Evolutionary conservation across 2,329 filamentous ascomycete genomes (phyloP).

Genomic region (Stachybotrys chlorohalonatus): DNA sequence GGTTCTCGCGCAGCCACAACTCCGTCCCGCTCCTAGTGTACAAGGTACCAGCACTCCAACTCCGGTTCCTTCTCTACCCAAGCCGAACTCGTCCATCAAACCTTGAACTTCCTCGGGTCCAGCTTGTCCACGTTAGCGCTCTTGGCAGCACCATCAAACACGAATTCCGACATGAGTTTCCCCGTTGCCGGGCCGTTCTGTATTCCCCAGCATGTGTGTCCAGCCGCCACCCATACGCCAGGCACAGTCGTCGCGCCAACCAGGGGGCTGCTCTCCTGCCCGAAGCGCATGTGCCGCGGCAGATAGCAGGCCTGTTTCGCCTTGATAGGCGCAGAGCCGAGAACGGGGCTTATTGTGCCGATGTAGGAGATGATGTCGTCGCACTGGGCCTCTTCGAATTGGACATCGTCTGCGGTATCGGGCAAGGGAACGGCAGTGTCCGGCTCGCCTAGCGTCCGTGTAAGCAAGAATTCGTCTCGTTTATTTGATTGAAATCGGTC

Average conservation of each 20-base stretch:
- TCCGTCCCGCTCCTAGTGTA: too few species aligned
- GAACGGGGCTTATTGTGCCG: conserved; percentile 50
- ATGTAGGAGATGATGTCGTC: conserved; percentile 82
- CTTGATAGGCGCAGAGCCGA: conserved; percentile 61
- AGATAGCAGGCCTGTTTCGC: conserved; percentile 88
- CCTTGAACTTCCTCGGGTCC: conserved; percentile 57
- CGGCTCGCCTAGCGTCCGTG: conserved; percentile 50
- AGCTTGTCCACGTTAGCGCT: conserved; percentile 59
- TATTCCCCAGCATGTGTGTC: conserved; percentile 97
- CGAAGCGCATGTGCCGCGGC: conserved; percentile 59
- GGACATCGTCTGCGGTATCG: conserved; percentile 62
- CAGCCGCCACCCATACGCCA: conserved; percentile 73
- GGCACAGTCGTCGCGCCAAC: conserved; percentile 66
- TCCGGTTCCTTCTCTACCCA: background rate
- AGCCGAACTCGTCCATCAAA: conserved; percentile 18
- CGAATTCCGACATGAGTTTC: conserved; percentile 68
- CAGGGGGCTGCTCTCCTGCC: conserved; percentile 59
- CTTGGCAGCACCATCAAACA: conserved; percentile 62
- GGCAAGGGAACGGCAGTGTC: conserved; percentile 70
- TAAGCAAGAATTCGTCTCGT: conserved; percentile 1
- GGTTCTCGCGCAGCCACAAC: too few species aligned
- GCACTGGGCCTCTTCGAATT: conserved; percentile 66
- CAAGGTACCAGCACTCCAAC: background rate
- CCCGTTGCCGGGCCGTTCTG: conserved; percentile 90
- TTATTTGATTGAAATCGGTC: background rate